These are phyloP conservation scores for Coffea humblotiana DNA, from an alignment of 305 asterid species.

Conservation along the genomic window DNA sequence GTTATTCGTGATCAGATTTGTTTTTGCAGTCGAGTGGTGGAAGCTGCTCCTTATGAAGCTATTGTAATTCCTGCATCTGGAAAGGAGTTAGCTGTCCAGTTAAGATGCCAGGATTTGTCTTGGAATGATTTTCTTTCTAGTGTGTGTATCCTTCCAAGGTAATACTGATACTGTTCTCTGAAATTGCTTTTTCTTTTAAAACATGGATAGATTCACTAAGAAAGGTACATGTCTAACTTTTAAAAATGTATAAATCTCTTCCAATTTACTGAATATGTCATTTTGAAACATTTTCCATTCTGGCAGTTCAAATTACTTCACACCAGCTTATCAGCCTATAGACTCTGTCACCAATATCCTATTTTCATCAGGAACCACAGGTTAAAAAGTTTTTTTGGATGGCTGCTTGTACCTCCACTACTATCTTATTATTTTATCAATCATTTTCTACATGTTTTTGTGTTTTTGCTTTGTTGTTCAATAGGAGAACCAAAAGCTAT, in stretches of 20 bases:
- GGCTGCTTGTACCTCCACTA: background rate
- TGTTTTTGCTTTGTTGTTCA: constrained; percentile 9
- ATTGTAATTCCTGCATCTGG: constrained; percentile 79
- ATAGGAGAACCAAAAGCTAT: constrained; percentile 97
- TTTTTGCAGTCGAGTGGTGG: constrained; percentile 74
- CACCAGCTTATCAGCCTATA: constrained; percentile 66
- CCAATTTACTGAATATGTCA: background rate
- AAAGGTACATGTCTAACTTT: background rate
- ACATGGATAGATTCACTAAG: background rate
- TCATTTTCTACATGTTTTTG: constrained; percentile 4
- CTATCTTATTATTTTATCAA: background rate
- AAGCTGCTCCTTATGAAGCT: constrained; percentile 64
- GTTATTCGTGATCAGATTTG: background rate
- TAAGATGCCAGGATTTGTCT: constrained; percentile 68
- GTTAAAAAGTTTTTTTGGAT: constrained; percentile 34
- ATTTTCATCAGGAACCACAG: constrained; percentile 97
- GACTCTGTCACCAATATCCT: constrained; percentile 77
- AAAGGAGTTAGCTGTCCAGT: constrained; percentile 54
- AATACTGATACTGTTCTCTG: background rate
- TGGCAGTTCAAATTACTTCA: constrained; percentile 58
- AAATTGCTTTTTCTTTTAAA: background rate
- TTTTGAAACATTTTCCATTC: constrained; percentile 20
- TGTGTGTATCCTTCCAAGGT: constrained; percentile 60
- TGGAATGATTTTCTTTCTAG: constrained; percentile 70
- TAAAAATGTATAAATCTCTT: background rate